Evolutionary conservation across 495 filamentous ascomycete species (phyloP).

Genomic region (Arthonia radiata): DNA sequence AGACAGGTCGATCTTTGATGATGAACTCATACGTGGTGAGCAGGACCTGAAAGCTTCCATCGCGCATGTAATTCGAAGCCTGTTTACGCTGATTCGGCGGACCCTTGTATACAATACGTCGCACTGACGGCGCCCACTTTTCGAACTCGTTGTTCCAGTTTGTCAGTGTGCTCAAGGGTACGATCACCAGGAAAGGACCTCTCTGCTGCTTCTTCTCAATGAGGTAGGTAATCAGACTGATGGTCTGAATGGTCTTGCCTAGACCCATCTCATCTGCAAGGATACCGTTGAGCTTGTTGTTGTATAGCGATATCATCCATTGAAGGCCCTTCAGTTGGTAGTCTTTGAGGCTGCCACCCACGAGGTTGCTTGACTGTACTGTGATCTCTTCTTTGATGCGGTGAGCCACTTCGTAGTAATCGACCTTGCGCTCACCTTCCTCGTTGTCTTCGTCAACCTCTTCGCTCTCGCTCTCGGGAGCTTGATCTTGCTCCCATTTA

Average conservation of each 20-base stretch:
- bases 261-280: conserved; percentile 98
- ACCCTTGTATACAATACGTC: conserved; percentile 85
- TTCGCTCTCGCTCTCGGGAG: conserved; percentile 24
- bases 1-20: conserved; percentile 85
- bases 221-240: conserved; percentile 87
- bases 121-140: conserved; percentile 83
- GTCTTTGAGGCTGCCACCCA: conserved; percentile 82
- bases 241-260: conserved; percentile 97
- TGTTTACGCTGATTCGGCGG: conserved; percentile 71
- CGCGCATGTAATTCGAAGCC: conserved; percentile 81
- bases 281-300: conserved; percentile 98
- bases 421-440: conserved; percentile 50
- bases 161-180: conserved; percentile 83
- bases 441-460: conserved; percentile 44
- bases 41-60: conserved; percentile 84
- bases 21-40: conserved; percentile 98
- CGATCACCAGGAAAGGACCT: conserved; percentile 88
- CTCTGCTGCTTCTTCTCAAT: conserved; percentile 87
- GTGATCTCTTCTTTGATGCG: conserved; percentile 78
- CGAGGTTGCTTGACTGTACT: conserved; percentile 56
- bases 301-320: conserved; percentile 98
- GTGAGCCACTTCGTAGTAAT: conserved; percentile 97
- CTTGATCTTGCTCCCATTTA: conserved; percentile 42
- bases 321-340: conserved; percentile 96
- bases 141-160: conserved; percentile 99